These are phyloP conservation scores for Candida glaebosa DNA, from an alignment of 805 yeast genomes.

Conservation along the genomic window DNA sequence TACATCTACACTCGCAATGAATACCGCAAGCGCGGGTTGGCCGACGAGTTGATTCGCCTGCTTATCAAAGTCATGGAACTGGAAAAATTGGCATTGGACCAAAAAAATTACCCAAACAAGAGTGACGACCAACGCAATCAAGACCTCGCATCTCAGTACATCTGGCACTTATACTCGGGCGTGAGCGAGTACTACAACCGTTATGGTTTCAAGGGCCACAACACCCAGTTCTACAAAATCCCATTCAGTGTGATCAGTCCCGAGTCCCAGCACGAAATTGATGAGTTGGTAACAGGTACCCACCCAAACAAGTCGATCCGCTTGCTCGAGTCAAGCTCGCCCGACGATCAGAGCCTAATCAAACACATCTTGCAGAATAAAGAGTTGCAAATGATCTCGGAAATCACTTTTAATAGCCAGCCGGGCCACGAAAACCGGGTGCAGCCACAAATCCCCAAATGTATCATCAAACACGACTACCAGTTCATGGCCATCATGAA, in stretches of 20 bases:
- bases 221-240: constrained; percentile 31
- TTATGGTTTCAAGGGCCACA: constrained; percentile 52
- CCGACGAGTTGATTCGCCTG: constrained; percentile 19
- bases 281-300: constrained; percentile 15
- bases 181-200: constrained; percentile 63
- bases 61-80: constrained; percentile 30
- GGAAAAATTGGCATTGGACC: neutral
- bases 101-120: neutral
- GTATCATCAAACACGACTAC: constrained; percentile 29
- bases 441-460: constrained; percentile 27
- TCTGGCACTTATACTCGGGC: constrained; percentile 63
- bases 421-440: neutral
- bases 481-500: constrained; percentile 6
- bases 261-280: constrained; percentile 17
- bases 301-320: constrained; percentile 27
- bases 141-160: constrained; percentile 21
- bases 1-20: constrained; percentile 25
- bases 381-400: constrained; percentile 32
- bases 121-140: neutral
- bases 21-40: constrained; percentile 28
- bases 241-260: constrained; percentile 19
- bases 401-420: constrained; percentile 1
- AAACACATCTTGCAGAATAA: constrained; percentile 27
- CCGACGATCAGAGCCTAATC: constrained; percentile 28
- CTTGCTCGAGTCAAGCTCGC: constrained; percentile 19